These are phyloP conservation scores for Flaveria trinervia DNA, from an alignment of 129 eudicot species.

Conservation along the genomic window DNA sequence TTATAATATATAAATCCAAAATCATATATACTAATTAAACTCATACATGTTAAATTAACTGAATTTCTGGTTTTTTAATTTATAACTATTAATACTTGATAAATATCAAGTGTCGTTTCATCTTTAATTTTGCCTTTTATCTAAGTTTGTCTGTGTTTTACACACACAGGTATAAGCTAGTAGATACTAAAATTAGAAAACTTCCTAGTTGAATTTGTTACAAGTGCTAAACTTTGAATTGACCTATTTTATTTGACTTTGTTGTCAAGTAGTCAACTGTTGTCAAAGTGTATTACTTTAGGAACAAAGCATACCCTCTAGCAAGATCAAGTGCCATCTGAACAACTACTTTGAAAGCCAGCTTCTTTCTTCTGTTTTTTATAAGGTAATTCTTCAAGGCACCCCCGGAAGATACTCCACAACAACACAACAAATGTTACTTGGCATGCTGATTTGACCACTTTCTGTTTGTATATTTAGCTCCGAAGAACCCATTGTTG, in stretches of 20 bases:
- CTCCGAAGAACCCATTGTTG: slow-evolving; percentile 87
- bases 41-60: too few relatives aligned
- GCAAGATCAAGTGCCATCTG: slow-evolving; percentile 94
- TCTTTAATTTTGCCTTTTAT: too few relatives aligned
- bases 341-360: slow-evolving; percentile 77
- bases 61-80: too few relatives aligned
- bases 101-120: too few relatives aligned
- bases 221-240: neutral
- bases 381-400: slow-evolving; percentile 81
- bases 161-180: too few relatives aligned
- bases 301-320: slow-evolving; percentile 57
- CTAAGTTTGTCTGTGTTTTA: neutral
- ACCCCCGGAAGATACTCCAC: slow-evolving; percentile 90
- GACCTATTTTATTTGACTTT: slow-evolving; percentile 11
- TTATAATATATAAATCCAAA: too few relatives aligned
- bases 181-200: too few relatives aligned
- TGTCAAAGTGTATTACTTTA: slow-evolving; percentile 11
- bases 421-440: slow-evolving; percentile 78
- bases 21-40: too few relatives aligned
- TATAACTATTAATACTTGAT: too few relatives aligned
- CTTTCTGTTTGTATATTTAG: slow-evolving; percentile 73
- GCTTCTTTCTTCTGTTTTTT: slow-evolving; percentile 80
- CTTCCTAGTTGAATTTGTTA: neutral
- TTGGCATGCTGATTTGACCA: slow-evolving; percentile 83
- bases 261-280: slow-evolving; percentile 25